Base-by-base conservation (phyloP, 1,284 basidiomycete species). In the Marasmius tenuissimus region DNA sequence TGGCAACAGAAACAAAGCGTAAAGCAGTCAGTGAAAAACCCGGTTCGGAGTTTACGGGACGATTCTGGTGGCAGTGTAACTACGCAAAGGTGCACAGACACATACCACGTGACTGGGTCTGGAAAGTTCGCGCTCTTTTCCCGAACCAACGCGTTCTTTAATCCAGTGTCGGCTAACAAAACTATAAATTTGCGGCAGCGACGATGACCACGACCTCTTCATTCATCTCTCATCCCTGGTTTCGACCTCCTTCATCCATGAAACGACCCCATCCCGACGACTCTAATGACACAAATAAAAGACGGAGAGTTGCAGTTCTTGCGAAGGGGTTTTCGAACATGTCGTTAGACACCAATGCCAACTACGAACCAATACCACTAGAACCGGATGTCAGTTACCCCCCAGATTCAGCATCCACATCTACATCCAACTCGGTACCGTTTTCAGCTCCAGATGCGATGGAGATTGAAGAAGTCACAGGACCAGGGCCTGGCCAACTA, bases 271-370 rank as follows among this genome's bases (percentile, higher is more conserved):
- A 58, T 42, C 59, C 63, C 16, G 60, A 57, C 11, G 58, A 61
- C 7, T 35, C 45, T 33, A 54, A 45, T 33, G 22, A 22, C 14
- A 47, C 45, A 8, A 16, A 18, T 14, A 61, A 61, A 47, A 57
- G 63, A 4, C 77, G 76, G 57, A 78, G 79, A 66, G 81, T 75
- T 64, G 76, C 72, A 63, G 73, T 73, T n/a, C 75, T 89, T 11
- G 88, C 91, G 71, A 76, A 74, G 53, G 84, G 84, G 4, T 73
- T 91, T 48, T 85, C 85, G 14, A 76, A 82, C 61, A 78, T 89
- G 59, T 77, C 80, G 0, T 72, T 87, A 27, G 65, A 59, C 47
- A 4, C 27, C 27, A 27, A 51, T 57, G 11, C 49, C 22, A 11
- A 9, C 40, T 35, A 34, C 9, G 11, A 47, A 33, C 51, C 61